A percentile compares a stretch with the other conserved stretches of the same genome.
phyloP scores from a whole-genome alignment of 2,329 filamentous ascomycete genomes.

The Akanthomyces muscarius region DNA sequence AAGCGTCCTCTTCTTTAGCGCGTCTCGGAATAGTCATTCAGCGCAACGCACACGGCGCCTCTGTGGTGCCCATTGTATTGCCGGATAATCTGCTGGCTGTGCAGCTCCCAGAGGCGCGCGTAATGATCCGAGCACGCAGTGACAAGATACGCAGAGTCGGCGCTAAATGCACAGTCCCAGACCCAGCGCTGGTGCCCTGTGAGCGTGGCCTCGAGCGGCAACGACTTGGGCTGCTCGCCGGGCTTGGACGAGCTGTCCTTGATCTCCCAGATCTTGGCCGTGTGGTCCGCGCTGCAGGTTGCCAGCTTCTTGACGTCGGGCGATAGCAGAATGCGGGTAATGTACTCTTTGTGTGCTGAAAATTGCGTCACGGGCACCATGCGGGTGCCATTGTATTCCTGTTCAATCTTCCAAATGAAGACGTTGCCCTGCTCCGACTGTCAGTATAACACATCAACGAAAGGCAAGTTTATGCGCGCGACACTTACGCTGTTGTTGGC shows the following conservation, averaged over 20 bases:
- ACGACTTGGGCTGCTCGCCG: constrained; percentile 49
- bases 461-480: neutral
- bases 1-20: constrained; percentile 29
- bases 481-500: constrained; percentile 77
- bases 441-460: neutral
- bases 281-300: constrained; percentile 89
- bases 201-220: constrained; percentile 80
- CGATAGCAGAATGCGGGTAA: constrained; percentile 85
- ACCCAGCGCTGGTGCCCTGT: constrained; percentile 94
- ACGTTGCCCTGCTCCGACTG: constrained; percentile 69
- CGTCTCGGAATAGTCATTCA: constrained; percentile 77
- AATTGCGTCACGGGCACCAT: constrained; percentile 86
- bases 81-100: constrained; percentile 81
- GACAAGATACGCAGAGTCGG: constrained; percentile 87
- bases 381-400: constrained; percentile 75
- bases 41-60: constrained; percentile 84
- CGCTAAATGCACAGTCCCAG: constrained; percentile 94
- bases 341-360: constrained; percentile 85
- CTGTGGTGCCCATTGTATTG: constrained; percentile 95
- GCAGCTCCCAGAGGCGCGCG: constrained; percentile 83
- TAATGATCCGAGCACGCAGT: constrained; percentile 94
- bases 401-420: constrained; percentile 93
- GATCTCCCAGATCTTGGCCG: constrained; percentile 94
- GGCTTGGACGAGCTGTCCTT: constrained; percentile 56
- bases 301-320: constrained; percentile 92